Evolutionary conservation across 495 filamentous ascomycete species (phyloP), one percentile per base, ranked within the genome.

Genomic region (Rhizodiscina lignyota): DNA sequence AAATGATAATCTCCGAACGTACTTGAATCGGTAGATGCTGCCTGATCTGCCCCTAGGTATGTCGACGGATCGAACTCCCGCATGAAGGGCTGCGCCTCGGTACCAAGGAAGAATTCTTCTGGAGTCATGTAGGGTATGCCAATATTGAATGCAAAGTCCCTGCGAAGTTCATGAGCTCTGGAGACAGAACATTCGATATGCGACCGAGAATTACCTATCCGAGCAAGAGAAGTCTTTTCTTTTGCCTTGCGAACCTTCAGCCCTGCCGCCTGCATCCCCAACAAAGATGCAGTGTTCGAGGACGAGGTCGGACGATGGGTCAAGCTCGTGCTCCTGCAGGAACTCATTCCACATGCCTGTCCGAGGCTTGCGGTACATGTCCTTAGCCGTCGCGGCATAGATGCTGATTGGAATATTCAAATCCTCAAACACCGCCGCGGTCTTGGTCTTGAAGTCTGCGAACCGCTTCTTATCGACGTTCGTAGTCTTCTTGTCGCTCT

Each of bases 311-410:
- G 20, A 5, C 5, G 1, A 53, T 15, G 68, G 66, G 38, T 72
- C 56, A 2, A 94, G 61, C 34, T 74, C 70, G 45, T 74, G 76
- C 37, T 92, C 81, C 11, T 74, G 68, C 5, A 81, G 58, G 37
- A 92, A 58, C 50, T 94, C 81, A 1, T 59, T 58, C 89, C 91
- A 99, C 80, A 96, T 93, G 10, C 84, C 85, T 1, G 60, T 60
- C 32, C 89, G 63, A 8, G 89, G 89, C 50, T 99, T 99, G 18
- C 89, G 74, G 50, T 72, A 93, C 17, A 60, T 61, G 43, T 94
- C 83, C 36, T 75, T 70, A 16, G 58, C 72, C 0, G 85, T 91
- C 4, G 87, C 84, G 1, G 85, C 89, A 53, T 93, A 91, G 5
- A 96, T 53, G 26, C 66, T 75, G 17, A 84, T 59, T 0, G 91